Conservation (phyloP, 2,329 filamentous ascomycete species). For the Nigrospora oryzae region DNA sequence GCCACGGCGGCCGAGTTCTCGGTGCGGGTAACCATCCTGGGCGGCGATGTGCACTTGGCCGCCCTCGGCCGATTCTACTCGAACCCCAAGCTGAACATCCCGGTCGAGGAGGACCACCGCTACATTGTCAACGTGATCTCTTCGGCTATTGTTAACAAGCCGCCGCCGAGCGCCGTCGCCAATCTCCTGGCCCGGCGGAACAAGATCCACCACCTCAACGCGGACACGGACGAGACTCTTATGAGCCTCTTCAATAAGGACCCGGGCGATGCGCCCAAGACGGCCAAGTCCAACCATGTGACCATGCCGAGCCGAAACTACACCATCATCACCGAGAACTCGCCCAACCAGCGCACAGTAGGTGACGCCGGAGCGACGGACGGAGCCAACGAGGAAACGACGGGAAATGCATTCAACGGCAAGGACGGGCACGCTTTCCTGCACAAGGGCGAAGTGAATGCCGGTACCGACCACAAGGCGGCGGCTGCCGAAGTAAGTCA, state of each 20-base stretch:
- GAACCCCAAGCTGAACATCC: constrained; percentile 68
- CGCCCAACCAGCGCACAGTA: constrained; percentile 40
- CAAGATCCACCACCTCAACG: constrained; percentile 63
- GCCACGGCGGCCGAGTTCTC: constrained; percentile 77
- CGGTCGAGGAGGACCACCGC: constrained; percentile 74
- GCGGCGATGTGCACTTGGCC: constrained; percentile 88
- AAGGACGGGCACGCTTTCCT: constrained; percentile 65
- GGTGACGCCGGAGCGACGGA: constrained; percentile 4
- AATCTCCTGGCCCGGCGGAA: constrained; percentile 88
- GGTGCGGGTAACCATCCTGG: constrained; percentile 82
- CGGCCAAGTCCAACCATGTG: constrained; percentile 66
- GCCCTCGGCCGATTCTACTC: constrained; percentile 93
- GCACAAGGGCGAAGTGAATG: constrained; percentile 66
- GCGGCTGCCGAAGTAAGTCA: constrained; percentile 35
- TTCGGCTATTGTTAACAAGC: constrained; percentile 93
- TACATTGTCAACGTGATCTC: constrained; percentile 96
- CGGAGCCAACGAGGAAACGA: constrained; percentile 9
- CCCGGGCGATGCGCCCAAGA: constrained; percentile 70
- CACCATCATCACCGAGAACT: constrained; percentile 83
- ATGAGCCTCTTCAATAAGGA: constrained; percentile 89
- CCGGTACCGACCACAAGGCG: constrained; percentile 71
- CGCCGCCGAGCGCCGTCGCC: constrained; percentile 77
- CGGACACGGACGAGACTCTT: constrained; percentile 82
- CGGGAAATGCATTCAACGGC: constrained; percentile 24
- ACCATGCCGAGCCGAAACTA: constrained; percentile 94